These are phyloP conservation scores for Neurospora sublineolata DNA, from an alignment of 495 filamentous ascomycete species.

Conservation along the genomic window DNA sequence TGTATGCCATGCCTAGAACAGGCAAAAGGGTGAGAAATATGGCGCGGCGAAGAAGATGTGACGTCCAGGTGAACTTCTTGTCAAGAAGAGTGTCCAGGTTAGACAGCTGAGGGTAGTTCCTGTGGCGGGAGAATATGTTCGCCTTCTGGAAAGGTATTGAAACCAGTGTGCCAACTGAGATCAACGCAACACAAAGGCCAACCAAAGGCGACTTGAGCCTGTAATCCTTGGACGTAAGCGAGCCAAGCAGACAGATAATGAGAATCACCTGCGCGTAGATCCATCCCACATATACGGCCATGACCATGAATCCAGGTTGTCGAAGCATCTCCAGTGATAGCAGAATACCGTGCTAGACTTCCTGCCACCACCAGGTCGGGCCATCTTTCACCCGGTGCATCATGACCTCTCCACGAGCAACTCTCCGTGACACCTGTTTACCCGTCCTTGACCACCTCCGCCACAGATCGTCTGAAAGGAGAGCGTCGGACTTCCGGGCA, in stretches of 20 bases:
- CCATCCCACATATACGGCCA: slow-evolving; percentile 63
- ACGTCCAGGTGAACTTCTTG: slow-evolving; percentile 49
- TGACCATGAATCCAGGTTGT: slow-evolving; percentile 59
- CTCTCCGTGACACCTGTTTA: slow-evolving; percentile 40
- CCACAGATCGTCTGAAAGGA: slow-evolving; percentile 51
- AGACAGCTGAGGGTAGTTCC: slow-evolving; percentile 45
- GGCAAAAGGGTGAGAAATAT: slow-evolving; percentile 56
- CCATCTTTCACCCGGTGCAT: slow-evolving; percentile 58
- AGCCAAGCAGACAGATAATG: slow-evolving; percentile 57
- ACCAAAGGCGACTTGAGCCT: slow-evolving; percentile 47
- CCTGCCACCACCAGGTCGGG: slow-evolving; percentile 63
- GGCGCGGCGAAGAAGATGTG: slow-evolving; percentile 54
- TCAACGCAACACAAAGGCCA: slow-evolving; percentile 47
- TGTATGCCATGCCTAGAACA: slow-evolving; percentile 51
- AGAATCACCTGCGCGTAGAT: slow-evolving; percentile 63
- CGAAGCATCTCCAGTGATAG: slow-evolving; percentile 54
- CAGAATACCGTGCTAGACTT: slow-evolving; percentile 57
- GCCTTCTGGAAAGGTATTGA: slow-evolving; percentile 63
- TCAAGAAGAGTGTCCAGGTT: slow-evolving; percentile 43
- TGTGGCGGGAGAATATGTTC: slow-evolving; percentile 49
- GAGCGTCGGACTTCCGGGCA: slow-evolving; percentile 55
- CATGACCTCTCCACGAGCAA: slow-evolving; percentile 62
- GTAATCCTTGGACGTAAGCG: slow-evolving; percentile 54
- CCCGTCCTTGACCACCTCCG: slow-evolving; percentile 50
- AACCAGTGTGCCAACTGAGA: slow-evolving; percentile 54